Evolutionary conservation across 257 asterid species (phyloP), one percentile per base, ranked within the genome.

Genomic region (Primulina eburnea): DNA sequence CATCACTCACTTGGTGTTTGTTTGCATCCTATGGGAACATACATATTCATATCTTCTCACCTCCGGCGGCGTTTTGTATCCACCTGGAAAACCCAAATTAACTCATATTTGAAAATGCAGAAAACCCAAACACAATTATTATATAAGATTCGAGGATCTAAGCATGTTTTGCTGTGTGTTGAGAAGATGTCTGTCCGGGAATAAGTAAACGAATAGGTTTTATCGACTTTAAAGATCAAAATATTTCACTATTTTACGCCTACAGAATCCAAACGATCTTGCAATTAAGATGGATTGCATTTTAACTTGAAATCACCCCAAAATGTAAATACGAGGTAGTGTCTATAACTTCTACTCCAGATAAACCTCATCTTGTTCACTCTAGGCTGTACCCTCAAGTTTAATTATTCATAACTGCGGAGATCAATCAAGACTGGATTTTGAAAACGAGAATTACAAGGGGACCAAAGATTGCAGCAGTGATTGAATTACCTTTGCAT

Each of bases 11-110:
- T 66, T 78, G 4, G 76, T 68, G 81, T 62, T 76, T 58, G 82
- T 63, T 75, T 75, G 83, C 81, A 60, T 74, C 68, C 72, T 57
- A 58, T 24, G 38, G 64, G 57, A 57, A 55, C 18, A 43, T 63
- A 67, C 18, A 52, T 50, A 72, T 60, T 73, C 68, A 61, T 35
- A 53, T 55, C 35, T 64, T 67, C 70, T 52, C 82, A 85, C 84
- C 90, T 84, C 77, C 97, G 79, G 11, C 97, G 90, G 63, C 96
- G 86, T 78, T 91, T 91, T 66, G 89, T 78, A 52, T 84, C 90
- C 76, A 89, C 96, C 97, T 90, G 88, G 72, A 82, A 75, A 57
- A 47, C 64, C 68, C 66, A 65, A 6, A 21, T 32, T 10, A 30
- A 35, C 40, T 65, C 7, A 24, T 29, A 67, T 43, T n/a, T 66